Evolutionary conservation across 2,329 filamentous ascomycete genomes (phyloP), one percentile per base, ranked within the genome.

Genomic region (Fusarium tanahbumbuense): DNA sequence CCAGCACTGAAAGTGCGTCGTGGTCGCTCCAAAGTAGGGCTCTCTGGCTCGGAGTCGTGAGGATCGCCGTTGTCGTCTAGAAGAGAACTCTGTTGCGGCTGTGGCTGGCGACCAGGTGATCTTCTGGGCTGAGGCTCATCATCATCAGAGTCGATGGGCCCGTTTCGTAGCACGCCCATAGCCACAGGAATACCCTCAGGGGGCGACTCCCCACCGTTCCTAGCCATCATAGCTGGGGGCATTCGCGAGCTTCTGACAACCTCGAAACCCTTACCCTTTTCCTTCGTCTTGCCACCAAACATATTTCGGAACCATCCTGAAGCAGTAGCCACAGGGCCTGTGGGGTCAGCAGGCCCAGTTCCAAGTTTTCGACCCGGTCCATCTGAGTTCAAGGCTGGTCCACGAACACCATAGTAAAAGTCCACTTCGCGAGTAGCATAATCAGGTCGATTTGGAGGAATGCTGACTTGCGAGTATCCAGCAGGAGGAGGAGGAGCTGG

Each of bases 251-350:
- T 98, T 75, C 96, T 86, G 18, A 99, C 95, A 8, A 99, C 96
- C 78, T 98, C 96, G 73, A 99, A 99, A 0, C 96, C 96, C 80
- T 98, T 98, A 71, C 91, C 91, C 80, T 97, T 97, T 71, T 98
- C 95, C 77, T 97, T 98, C 9, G 90, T 93, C 81, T 97, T 97
- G 18, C 91, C 92, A 15, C 90, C 91, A 62, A 97, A 88, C 8
- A 97, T 77, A 55, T 86, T 88, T 73, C 93, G 91, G 79, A 98
- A 89, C 94, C 95, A 99, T 7, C 93, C 93, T 1, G 92, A 92
- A 0, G 96, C 95, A 10, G 93, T 95, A 3, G 93, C 92, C 22
- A 97, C 92, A 0, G 94, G 93, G 1, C 94, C 93, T 40, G 94
- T 97, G 1, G 96, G 96, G 82, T 99, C 95, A 11, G 94, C 94